Evolutionary conservation across 2,329 filamentous ascomycete species (phyloP).

Genomic region (Aspergillus calidoustus): DNA sequence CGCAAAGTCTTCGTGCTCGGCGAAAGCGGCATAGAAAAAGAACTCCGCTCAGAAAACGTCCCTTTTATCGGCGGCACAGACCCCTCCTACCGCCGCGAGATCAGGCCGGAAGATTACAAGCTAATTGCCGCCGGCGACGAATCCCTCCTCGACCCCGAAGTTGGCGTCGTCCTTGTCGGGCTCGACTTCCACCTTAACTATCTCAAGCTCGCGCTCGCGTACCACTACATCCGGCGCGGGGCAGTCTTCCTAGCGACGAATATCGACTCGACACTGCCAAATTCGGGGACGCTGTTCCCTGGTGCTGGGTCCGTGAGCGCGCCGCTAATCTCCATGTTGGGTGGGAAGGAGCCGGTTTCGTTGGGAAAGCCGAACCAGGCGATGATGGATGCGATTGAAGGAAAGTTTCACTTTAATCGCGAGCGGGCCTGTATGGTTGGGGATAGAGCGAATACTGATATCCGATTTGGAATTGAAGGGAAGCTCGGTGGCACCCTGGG

Average conservation of each 20-base stretch:
- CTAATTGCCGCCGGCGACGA: constrained; percentile 72
- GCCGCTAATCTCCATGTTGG: constrained; percentile 74
- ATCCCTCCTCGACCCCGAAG: constrained; percentile 78
- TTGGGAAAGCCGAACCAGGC: constrained; percentile 95
- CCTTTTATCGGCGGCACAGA: constrained; percentile 87
- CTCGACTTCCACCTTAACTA: constrained; percentile 97
- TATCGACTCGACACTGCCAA: constrained; percentile 85
- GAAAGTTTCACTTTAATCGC: constrained; percentile 88
- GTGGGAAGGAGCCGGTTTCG: constrained; percentile 70
- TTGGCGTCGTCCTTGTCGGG: constrained; percentile 86
- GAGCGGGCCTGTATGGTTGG: constrained; percentile 92
- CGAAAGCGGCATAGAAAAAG: constrained; percentile 87
- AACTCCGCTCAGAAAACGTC: constrained; percentile 79
- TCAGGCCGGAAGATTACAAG: constrained; percentile 78
- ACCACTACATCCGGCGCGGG: constrained; percentile 80
- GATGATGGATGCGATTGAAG: constrained; percentile 99
- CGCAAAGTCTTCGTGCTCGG: constrained; percentile 95
- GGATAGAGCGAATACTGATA: constrained; percentile 92
- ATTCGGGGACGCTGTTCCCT: constrained; percentile 81
- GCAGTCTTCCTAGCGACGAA: constrained; percentile 93
- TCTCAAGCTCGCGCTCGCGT: constrained; percentile 81
- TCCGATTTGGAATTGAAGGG: constrained; percentile 91
- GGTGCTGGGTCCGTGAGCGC: constrained; percentile 84
- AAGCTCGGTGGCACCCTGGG: constrained; percentile 87
- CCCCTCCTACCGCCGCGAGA: constrained; percentile 73